These are phyloP conservation scores for Breynia disticha DNA, from an alignment of 441 rosid genomes.

Conservation along the genomic window DNA sequence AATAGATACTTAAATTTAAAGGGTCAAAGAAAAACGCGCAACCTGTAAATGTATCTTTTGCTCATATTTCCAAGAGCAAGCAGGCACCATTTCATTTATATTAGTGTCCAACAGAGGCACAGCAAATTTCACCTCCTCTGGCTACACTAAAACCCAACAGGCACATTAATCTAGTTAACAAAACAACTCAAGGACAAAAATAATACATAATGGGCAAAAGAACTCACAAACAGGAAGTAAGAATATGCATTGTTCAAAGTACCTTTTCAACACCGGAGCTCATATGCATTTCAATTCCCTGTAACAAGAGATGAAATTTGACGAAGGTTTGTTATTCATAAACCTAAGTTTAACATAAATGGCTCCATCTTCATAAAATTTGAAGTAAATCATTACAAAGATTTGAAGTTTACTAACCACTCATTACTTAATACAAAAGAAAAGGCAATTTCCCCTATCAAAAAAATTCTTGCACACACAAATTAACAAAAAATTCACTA, in stretches of 20 bases:
- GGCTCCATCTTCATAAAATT: too few species aligned
- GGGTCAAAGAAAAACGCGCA: constrained; percentile 10
- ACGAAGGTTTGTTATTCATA: not conserved
- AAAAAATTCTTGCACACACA: too few species aligned
- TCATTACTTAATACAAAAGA: too few species aligned
- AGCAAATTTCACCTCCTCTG: constrained; percentile 83
- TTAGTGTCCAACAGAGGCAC: constrained; percentile 71
- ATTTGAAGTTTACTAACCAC: too few species aligned
- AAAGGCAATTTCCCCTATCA: too few species aligned
- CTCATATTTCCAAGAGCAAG: constrained; percentile 83
- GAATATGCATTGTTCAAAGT: constrained; percentile 20
- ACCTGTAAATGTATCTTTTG: constrained; percentile 94
- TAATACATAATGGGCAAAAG: not conserved
- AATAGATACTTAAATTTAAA: constrained; percentile 2
- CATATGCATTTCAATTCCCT: constrained; percentile 92
- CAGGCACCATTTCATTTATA: constrained; percentile 70
- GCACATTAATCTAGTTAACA: constrained; percentile 27
- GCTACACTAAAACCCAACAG: constrained; percentile 60
- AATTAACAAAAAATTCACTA: too few species aligned
- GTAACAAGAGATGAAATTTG: constrained; percentile 14
- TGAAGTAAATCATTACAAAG: too few species aligned
- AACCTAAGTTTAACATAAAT: too few species aligned
- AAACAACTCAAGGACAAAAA: constrained; percentile 1
- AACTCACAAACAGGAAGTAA: not conserved
- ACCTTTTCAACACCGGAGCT: constrained; percentile 83